Evolutionary conservation across 73 alveolate species (phyloP).

Genomic region (Tetrahymena malaccensis): DNA sequence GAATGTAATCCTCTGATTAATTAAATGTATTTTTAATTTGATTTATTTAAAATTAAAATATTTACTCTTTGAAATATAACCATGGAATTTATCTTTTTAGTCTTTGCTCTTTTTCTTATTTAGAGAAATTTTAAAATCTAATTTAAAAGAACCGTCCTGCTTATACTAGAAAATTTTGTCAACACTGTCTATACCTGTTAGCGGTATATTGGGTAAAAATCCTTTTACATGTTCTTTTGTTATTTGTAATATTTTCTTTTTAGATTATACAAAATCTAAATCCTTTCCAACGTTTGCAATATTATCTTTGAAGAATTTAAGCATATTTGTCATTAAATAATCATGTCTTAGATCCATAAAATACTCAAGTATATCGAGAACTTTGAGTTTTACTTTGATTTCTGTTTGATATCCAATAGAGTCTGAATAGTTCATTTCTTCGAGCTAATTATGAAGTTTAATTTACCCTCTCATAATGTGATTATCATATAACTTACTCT

Average conservation of each 20-base stretch:
- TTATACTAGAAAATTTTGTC: constrained; percentile 3
- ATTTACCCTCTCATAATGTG: constrained; percentile 31
- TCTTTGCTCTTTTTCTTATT: neutral
- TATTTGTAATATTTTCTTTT: neutral
- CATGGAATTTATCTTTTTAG: neutral
- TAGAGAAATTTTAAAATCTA: neutral
- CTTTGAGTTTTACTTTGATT: constrained; percentile 14
- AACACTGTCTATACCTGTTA: constrained; percentile 13
- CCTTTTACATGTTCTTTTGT: constrained; percentile 3
- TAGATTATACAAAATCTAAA: neutral
- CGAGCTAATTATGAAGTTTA: neutral
- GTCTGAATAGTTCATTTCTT: constrained; percentile 12
- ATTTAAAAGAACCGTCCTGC: neutral
- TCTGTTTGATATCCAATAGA: constrained; percentile 1
- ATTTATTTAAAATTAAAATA: neutral
- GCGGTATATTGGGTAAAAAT: constrained; percentile 16
- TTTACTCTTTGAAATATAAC: neutral
- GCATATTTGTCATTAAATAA: constrained; percentile 7
- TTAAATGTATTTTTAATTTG: neutral
- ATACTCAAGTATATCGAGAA: constrained; percentile 25
- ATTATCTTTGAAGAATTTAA: constrained; percentile 10
- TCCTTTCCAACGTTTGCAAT: neutral
- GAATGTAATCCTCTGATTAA: neutral
- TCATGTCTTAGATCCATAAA: constrained; percentile 30
- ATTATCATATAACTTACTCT: neutral